Evolutionary conservation across 805 yeast genomes (phyloP).

Genomic region (Wickerhamomyces chambardii): DNA sequence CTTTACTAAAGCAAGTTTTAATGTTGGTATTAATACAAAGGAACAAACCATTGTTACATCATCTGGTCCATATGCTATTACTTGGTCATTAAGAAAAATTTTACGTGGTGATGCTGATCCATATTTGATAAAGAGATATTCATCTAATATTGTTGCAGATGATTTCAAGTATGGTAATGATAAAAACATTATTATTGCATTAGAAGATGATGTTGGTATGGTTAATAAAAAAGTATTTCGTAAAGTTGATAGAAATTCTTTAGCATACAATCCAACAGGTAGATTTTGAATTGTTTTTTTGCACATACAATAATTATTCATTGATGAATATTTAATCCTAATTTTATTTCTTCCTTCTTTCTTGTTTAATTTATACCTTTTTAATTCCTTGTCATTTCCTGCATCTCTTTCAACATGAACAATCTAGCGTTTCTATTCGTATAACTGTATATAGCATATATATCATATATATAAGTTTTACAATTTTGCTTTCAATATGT

Average conservation of each 20-base stretch:
- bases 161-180: slow-evolving; percentile 71
- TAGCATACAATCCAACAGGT: slow-evolving; percentile 17
- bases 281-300: not conserved
- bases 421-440: too few species aligned
- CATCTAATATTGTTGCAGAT: slow-evolving; percentile 59
- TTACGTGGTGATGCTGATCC: slow-evolving; percentile 42
- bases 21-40: slow-evolving; percentile 52
- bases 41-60: slow-evolving; percentile 72
- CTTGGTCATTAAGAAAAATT: slow-evolving; percentile 67
- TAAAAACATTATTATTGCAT: slow-evolving; percentile 61
- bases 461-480: too few species aligned
- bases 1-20: slow-evolving; percentile 73
- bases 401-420: too few species aligned
- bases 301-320: too few species aligned
- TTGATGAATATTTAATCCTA: too few species aligned
- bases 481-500: too few species aligned
- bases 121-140: slow-evolving; percentile 57
- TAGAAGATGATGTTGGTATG: slow-evolving; percentile 70
- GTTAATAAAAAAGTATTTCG: slow-evolving; percentile 51
- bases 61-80: slow-evolving; percentile 72
- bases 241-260: slow-evolving; percentile 41
- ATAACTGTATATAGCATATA: too few species aligned
- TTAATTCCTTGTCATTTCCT: too few species aligned
- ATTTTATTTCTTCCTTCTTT: too few species aligned
- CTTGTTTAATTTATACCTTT: too few species aligned